Percentiles rank a stretch among this genome's conserved stretches.
Conservation (phyloP, 257 asterid species). For the Buddleja alternifolia region DNA sequence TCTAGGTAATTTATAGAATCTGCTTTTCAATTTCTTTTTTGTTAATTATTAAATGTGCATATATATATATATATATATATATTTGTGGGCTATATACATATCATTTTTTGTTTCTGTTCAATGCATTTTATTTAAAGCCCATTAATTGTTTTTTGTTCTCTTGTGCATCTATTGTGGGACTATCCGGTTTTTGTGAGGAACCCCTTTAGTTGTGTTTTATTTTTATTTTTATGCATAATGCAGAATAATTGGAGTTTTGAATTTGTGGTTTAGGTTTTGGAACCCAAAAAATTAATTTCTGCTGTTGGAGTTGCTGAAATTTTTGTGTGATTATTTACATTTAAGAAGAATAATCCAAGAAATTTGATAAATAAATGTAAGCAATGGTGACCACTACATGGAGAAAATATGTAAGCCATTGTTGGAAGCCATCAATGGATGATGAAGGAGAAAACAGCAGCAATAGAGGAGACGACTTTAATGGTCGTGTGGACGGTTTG, state of each 20-base stretch:
- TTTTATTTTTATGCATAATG: slow-evolving; percentile 1
- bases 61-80: too few species aligned
- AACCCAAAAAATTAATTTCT: slow-evolving; percentile 13
- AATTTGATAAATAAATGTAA: slow-evolving; percentile 39
- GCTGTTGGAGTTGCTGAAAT: slow-evolving; percentile 31
- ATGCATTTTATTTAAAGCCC: slow-evolving; percentile 27
- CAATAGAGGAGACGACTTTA: slow-evolving; percentile 40
- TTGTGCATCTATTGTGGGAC: slow-evolving; percentile 12
- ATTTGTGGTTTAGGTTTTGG: slow-evolving; percentile 40
- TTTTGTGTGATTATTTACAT: slow-evolving; percentile 17
- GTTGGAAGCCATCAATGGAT: slow-evolving; percentile 63
- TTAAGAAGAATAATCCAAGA: slow-evolving; percentile 7
- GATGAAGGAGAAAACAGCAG: slow-evolving; percentile 49
- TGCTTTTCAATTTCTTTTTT: neutral
- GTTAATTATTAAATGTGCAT: slow-evolving; percentile 11
- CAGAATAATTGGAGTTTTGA: slow-evolving; percentile 51
- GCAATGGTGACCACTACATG: slow-evolving; percentile 74
- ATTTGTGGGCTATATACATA: slow-evolving; percentile 22
- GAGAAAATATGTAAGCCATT: slow-evolving; percentile 62
- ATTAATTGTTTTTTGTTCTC: slow-evolving; percentile 23
- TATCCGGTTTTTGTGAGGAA: slow-evolving; percentile 14
- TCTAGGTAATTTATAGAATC: slow-evolving; percentile 38
- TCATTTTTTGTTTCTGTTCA: neutral
- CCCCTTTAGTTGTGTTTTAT: slow-evolving; percentile 13
- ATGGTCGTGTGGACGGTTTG: slow-evolving; percentile 55